Conservation (phyloP, 768 basidiomycete genomes). For the Tulasnella sp. region DNA sequence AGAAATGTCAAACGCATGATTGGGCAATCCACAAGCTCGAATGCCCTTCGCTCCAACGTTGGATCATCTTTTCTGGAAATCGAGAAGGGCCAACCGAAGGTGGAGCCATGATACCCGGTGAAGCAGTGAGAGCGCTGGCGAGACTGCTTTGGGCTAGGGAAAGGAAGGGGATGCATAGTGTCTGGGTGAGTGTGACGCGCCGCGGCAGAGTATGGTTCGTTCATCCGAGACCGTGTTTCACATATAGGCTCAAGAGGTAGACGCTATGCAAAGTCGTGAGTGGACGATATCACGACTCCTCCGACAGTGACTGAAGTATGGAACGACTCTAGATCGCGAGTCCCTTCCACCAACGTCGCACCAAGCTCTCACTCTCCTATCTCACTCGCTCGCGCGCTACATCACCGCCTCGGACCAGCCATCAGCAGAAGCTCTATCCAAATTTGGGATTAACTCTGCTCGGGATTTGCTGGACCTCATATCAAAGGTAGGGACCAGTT, state of each 20-base stretch:
- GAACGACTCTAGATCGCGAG: conserved; percentile 44
- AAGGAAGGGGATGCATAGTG: conserved; percentile 45
- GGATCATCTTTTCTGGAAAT: conserved; percentile 11
- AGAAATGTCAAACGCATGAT: conserved; percentile 63
- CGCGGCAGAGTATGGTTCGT: not conserved
- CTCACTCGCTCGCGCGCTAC: conserved; percentile 67
- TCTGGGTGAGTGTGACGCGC: conserved; percentile 44
- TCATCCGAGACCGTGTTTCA: not conserved
- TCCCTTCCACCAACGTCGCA: conserved; percentile 42
- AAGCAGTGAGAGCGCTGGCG: conserved; percentile 71
- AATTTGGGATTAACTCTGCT: conserved; percentile 49
- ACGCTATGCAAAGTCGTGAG: conserved; percentile 70
- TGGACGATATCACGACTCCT: conserved; percentile 19
- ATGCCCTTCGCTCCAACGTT: conserved; percentile 59
- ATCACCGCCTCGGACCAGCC: conserved; percentile 34
- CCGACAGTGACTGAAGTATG: not conserved
- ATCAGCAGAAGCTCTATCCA: conserved; percentile 50
- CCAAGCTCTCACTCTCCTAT: conserved; percentile 59
- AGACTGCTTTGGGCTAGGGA: conserved; percentile 59
- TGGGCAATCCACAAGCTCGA: conserved; percentile 73
- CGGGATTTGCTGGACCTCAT: conserved; percentile 61
- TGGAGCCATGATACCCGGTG: conserved; percentile 48
- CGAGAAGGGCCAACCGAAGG: not conserved
- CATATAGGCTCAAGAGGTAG: conserved; percentile 51
- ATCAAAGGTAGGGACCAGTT: conserved; percentile 46